These are phyloP conservation scores for Rhodotorula sp. DNA, from an alignment of 1,284 basidiomycete species.

Conservation along the genomic window DNA sequence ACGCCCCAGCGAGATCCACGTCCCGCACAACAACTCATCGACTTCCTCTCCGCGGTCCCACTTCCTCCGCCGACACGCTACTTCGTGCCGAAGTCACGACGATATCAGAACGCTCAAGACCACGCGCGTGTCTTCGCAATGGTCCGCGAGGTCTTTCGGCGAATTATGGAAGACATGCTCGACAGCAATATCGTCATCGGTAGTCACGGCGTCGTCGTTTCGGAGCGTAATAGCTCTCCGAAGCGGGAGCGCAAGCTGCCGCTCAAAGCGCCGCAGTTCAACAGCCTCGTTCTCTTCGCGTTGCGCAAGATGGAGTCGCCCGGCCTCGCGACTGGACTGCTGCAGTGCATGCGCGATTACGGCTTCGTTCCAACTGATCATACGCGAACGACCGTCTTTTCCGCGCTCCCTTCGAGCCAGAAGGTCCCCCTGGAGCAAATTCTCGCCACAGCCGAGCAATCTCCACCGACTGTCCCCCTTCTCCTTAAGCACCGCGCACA, in stretches of 20 bases:
- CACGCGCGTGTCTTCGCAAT: constrained; percentile 14
- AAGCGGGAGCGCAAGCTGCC: neutral
- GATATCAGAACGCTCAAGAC: neutral
- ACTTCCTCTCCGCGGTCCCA: constrained; percentile 7
- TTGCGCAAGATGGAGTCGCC: constrained; percentile 23
- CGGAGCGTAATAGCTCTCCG: neutral
- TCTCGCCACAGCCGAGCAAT: neutral
- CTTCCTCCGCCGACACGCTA: constrained; percentile 3
- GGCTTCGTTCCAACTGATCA: constrained; percentile 15
- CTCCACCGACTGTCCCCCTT: constrained; percentile 11
- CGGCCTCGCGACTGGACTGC: constrained; percentile 22
- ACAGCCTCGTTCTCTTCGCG: constrained; percentile 29
- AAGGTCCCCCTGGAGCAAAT: neutral
- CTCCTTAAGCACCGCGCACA: constrained; percentile 14
- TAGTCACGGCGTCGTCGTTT: neutral
- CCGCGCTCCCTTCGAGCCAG: neutral
- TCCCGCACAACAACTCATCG: constrained; percentile 4
- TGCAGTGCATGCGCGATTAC: constrained; percentile 9
- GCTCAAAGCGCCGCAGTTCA: constrained; percentile 15
- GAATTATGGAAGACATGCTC: constrained; percentile 16
- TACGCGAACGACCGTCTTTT: constrained; percentile 28
- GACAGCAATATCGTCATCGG: constrained; percentile 5
- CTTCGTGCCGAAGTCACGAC: neutral
- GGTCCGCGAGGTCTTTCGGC: constrained; percentile 18
- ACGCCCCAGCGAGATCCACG: neutral